A percentile compares a stretch with the other conserved stretches of the same genome.
These are phyloP conservation scores for Symmetrospora coprosmae DNA, from an alignment of 768 basidiomycete species.

Conservation along the genomic window DNA sequence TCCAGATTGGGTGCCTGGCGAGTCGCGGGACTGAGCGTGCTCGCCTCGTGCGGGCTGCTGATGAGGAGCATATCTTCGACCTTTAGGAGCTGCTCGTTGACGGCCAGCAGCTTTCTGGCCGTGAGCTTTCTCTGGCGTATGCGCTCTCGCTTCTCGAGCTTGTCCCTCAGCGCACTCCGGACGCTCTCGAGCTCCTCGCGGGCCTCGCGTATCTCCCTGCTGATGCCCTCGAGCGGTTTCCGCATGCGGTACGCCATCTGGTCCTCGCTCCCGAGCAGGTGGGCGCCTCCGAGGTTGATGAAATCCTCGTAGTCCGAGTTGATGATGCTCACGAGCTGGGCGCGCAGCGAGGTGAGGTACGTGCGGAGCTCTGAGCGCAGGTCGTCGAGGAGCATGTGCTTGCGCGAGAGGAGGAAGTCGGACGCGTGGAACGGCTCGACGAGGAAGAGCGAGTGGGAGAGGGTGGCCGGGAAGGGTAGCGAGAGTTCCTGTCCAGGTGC, in stretches of 20 bases:
- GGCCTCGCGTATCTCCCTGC: constrained; percentile 52
- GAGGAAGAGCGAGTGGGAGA: constrained; percentile 21
- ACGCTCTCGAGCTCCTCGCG: constrained; percentile 46
- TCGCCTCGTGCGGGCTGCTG: too few species aligned
- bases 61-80: constrained; percentile 63
- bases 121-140: constrained; percentile 79
- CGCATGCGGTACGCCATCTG: constrained; percentile 41
- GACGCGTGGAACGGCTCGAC: constrained; percentile 55
- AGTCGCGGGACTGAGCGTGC: too few species aligned
- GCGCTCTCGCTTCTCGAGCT: constrained; percentile 56
- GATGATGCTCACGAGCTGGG: constrained; percentile 86
- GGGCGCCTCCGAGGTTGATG: constrained; percentile 71
- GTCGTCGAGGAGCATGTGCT: constrained; percentile 68
- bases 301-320: constrained; percentile 98
- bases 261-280: constrained; percentile 57
- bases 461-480: constrained; percentile 4
- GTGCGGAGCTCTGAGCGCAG: constrained; percentile 72
- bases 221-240: constrained; percentile 52
- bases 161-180: constrained; percentile 61
- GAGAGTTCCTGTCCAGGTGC: too few species aligned
- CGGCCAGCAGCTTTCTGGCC: constrained; percentile 71
- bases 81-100: constrained; percentile 78
- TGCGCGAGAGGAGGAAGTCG: constrained; percentile 67
- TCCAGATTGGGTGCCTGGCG: too few species aligned
- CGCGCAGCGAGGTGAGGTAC: constrained; percentile 68